Evolutionary conservation across 1,284 basidiomycete genomes (phyloP).

Genomic region (Cystobasidium pallidum): DNA sequence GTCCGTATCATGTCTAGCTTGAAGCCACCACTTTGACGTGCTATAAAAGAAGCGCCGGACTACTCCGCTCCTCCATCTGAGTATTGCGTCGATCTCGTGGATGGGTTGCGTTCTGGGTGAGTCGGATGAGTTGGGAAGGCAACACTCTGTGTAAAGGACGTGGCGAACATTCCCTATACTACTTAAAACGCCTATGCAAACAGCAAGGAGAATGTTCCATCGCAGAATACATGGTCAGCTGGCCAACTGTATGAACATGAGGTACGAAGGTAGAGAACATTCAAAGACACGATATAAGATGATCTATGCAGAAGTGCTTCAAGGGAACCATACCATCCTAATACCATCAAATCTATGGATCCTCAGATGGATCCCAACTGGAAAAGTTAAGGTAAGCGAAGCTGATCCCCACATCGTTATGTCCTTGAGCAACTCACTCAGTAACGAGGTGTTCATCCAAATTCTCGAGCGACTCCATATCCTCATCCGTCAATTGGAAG

Average conservation of each 20-base stretch:
- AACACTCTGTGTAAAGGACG: not conserved
- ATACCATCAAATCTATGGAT: constrained; percentile 4
- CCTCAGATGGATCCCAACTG: constrained; percentile 38
- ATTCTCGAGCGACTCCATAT: constrained; percentile 66
- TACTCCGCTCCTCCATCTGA: not conserved
- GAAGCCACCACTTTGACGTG: not conserved
- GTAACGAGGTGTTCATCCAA: constrained; percentile 60
- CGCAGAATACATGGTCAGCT: too few species aligned
- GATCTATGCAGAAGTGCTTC: not conserved
- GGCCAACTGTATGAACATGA: too few species aligned
- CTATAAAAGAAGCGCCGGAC: not conserved
- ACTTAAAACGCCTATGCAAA: not conserved
- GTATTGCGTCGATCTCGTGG: not conserved
- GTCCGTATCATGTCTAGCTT: constrained; percentile 28
- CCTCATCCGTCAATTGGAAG: constrained; percentile 67
- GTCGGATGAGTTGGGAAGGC: too few species aligned
- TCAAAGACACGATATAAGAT: not conserved
- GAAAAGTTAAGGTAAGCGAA: not conserved
- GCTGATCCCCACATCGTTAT: not conserved
- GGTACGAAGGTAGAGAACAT: too few species aligned
- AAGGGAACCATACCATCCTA: not conserved
- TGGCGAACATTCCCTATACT: not conserved
- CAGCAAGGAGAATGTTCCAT: too few species aligned
- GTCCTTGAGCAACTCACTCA: constrained; percentile 13
- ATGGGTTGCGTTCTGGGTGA: not conserved